Evolutionary conservation across 768 basidiomycete species (phyloP), one percentile per base, ranked within the genome.

Genomic region (Auriculariales sp.): DNA sequence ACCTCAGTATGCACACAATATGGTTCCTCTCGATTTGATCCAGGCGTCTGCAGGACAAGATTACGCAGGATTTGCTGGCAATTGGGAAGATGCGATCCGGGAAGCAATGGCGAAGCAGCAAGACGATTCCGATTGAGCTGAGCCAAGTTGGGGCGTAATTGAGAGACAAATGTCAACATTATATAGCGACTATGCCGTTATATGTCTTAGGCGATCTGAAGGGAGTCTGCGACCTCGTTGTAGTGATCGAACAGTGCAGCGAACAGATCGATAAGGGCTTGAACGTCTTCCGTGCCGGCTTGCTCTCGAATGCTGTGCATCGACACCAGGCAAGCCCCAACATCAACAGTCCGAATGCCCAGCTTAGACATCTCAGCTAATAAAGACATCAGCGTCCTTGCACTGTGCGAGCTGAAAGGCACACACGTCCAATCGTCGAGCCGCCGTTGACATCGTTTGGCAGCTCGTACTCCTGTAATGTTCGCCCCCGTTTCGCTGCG

Each of bases 231-330:
- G 30, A 94, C 64, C 42, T 68, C 68, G 2, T 76, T 68, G 53
- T 93, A 94, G 30, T 74, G 77, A 62, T 91, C 83, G 53, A 95
- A 93, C 60, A 92, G 77, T 4, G 86, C 73, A 46, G 71, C 64
- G 69, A 95, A 95, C 42, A 95, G 71, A 60, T 90, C 79, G 57
- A 93, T 88, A 9, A 78, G 72, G 54, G 74, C 64, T 55, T 89
- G 81, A 28, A 85, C 73, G 58, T 90, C 87, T 52, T 79, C 71
- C 1, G 83, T 72, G 1, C 86, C 87, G 12, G 78, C 85, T 17
- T 89, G 95, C 67, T 95, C 92, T 49, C 94, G 75, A 56, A 93
- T 87, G 31, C 88, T 90, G 66, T 99, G 95, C 92, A 94, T 91
- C 3, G 84, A 85, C 22, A 95, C 66, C 77, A 91, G 89, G 2